Base-by-base conservation (phyloP, 1,139 yeast genomes). In the Protomyces gravidus region DNA sequence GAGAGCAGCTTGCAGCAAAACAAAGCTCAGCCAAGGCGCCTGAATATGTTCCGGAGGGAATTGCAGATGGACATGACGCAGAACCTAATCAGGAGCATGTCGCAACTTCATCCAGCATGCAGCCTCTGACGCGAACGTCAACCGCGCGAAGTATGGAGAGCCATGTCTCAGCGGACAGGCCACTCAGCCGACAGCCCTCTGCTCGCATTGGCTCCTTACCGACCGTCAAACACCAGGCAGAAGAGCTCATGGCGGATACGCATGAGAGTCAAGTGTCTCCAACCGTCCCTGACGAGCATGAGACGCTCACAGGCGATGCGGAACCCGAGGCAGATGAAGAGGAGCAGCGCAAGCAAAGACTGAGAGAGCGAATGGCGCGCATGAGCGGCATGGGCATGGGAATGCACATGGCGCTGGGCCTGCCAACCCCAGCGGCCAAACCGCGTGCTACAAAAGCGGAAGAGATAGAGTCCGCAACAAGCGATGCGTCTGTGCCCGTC, bases 341-440 rank as follows among this genome's bases (percentile, higher is more conserved):
- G 69, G 96, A 89, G 65, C 77, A 85, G 17, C 82, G 85, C 63
- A 81, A 95, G 68, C 80, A 86, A 62, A 89, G 84, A 15, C 77
- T 92, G 61, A 85, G 95, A 33, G 96, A 88, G 66, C 81, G 97
- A 65, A 92, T 92, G 97, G 98, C 99, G 19, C 89, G 86, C 67
- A 80, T 94, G 26, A 87, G 97, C 0, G 96, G 96, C 13, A 85
- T 95, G 70, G 94, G 94, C 59, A 85, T 86, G 86, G 58, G 58
- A 3, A 79, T 71, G 75, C 83, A 76, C 61, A 75, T 68, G 74
- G 81, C 68, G 47, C 71, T 66, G 48, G 71, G 71, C n/a, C 61
- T 67, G 27, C 26, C 58, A 30, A 9, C 13, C 45, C n/a, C 63
- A 69, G 53, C 68, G 71, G 68, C 66, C 68, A 3, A 68, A 76